Evolutionary conservation across 345 rosid genomes (phyloP), one percentile per base, ranked within the genome.

Genomic region (Gossypium herbaceum): DNA sequence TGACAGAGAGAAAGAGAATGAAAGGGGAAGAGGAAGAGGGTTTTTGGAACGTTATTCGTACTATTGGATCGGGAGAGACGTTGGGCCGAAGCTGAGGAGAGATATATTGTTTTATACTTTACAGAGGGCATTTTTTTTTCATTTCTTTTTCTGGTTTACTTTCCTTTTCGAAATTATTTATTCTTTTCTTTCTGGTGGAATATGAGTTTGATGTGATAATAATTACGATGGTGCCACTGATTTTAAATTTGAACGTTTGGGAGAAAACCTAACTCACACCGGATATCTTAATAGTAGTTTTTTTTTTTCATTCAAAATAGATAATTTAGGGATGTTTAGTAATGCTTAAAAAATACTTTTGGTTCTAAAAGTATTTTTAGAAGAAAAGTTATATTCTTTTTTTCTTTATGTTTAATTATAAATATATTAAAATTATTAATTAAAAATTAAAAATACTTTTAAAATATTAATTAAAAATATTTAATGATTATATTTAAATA

Each of bases 201-300:
- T 9, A 56, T 60, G 80, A 68, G 76, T 52, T 60, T 68, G 63
- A 70, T 47, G 56, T 52, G 12, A 0, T n/a, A 17, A 60, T 78
- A 75, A 54, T 84, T 19, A 80, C 89, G 69, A 52, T 2, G 70
- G 41, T 75, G 77, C 83, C 84, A 79, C 61, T 1, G 0, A 1
- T 82, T 85, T 86, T 80, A 74, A 86, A 80, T 77, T 85, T 81
- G 78, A 75, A 77, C 43, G 41, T 81, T 59, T 60, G 81, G 62
- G 67, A 67, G 0, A 34, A 34, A 34, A n/a, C 65, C 81, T 76
- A 76, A 73, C 78, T 73, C 68, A 50, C 58, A 50, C 58, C 0
- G 68, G 20, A 29, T 24, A 8, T 2, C 60, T 59, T 17, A 60
- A 10, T 25, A 59, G 34, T 29, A 3, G 34, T 34, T 4, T 34